Percentiles rank a stretch among this genome's conserved stretches.
Conservation (phyloP, 202 grass and related monocot genomes). For the Dendrocalamus latiflorus region DNA sequence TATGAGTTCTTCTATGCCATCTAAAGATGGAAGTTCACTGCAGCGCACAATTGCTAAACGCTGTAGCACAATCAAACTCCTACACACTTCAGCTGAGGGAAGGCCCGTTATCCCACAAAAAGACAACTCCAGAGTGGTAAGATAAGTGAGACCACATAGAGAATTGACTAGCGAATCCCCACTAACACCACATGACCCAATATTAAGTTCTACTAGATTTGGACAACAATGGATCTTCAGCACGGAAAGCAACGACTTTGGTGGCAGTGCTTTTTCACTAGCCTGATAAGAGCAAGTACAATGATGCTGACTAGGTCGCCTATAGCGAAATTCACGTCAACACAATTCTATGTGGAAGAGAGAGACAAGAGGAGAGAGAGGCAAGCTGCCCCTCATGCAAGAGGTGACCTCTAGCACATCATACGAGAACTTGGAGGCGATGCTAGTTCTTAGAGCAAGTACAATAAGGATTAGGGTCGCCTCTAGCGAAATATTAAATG, state of each 20-base stretch:
- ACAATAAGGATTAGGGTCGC: too few species aligned
- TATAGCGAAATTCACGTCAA: too few species aligned
- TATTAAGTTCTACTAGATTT: constrained; percentile 15
- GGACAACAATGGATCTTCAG: background rate
- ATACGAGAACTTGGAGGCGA: too few species aligned
- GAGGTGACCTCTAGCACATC: too few species aligned
- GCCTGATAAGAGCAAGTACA: too few species aligned
- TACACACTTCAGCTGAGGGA: constrained; percentile 20
- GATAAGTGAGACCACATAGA: constrained; percentile 4
- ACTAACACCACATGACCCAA: background rate
- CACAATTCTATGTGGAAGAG: too few species aligned
- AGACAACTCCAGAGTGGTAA: background rate
- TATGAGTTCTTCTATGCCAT: constrained; percentile 20
- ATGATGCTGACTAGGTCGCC: too few species aligned
- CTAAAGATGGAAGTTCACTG: constrained; percentile 16
- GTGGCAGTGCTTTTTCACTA: background rate
- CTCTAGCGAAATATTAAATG: too few species aligned
- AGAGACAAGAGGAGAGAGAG: too few species aligned
- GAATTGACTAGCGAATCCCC: background rate
- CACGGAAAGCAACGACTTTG: background rate
- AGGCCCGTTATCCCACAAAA: constrained; percentile 18
- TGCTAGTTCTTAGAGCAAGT: too few species aligned
- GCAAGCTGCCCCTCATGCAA: too few species aligned
- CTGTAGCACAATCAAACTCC: background rate
- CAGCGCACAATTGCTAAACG: background rate